Percentiles rank a stretch among this genome's conserved stretches.
Conservation (phyloP, 2,329 filamentous ascomycete genomes). For the Fusarium zealandicum region DNA sequence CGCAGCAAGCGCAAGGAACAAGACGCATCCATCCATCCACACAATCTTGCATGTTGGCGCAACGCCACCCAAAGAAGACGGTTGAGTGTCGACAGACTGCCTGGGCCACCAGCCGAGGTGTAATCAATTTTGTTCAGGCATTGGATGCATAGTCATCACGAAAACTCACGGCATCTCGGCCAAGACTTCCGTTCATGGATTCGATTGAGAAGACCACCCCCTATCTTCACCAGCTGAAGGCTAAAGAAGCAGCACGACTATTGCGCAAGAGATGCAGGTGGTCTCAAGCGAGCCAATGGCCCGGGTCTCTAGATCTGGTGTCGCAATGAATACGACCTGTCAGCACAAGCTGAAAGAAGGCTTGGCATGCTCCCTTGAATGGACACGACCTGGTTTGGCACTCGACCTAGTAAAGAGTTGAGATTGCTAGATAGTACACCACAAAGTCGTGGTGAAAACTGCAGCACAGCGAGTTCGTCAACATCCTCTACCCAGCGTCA, state of each 20-base stretch:
- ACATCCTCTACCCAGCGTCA: not conserved
- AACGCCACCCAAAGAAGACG: not conserved
- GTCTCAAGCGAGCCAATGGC: conserved; percentile 7
- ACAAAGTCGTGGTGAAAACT: not conserved
- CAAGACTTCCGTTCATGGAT: not conserved
- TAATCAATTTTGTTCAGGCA: not conserved
- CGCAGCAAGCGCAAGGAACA: not conserved
- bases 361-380: conserved; percentile 29
- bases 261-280: conserved; percentile 1
- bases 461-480: not conserved
- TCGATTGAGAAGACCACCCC: not conserved
- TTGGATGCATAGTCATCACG: too few species aligned
- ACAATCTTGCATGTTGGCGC: not conserved
- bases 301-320: conserved; percentile 7
- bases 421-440: not conserved
- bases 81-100: not conserved
- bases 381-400: not conserved
- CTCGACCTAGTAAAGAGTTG: not conserved
- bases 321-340: conserved; percentile 18
- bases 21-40: not conserved
- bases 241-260: not conserved
- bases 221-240: conserved; percentile 10
- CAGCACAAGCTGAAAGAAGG: conserved; percentile 15
- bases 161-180: not conserved
- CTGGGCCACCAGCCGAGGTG: not conserved